These are phyloP conservation scores for Kuraishia hungarica DNA, from an alignment of 805 yeast genomes.

Conservation along the genomic window DNA sequence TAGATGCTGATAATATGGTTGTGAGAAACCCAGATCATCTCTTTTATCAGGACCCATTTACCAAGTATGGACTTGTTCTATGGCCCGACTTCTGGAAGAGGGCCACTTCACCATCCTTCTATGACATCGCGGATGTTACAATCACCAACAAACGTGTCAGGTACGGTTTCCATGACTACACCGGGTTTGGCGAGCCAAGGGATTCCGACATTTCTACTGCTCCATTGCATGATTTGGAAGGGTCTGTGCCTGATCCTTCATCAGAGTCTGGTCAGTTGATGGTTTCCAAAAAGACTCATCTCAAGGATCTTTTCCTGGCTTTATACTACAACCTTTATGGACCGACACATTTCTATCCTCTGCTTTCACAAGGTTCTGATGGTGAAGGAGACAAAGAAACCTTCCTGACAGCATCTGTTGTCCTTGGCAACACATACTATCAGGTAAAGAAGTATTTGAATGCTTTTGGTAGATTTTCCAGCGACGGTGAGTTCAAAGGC, in stretches of 20 bases:
- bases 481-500: constrained; percentile 28
- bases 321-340: constrained; percentile 56
- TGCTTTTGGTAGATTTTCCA: constrained; percentile 35
- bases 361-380: constrained; percentile 37
- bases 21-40: constrained; percentile 49
- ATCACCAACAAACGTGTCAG: constrained; percentile 31
- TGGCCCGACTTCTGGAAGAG: constrained; percentile 42
- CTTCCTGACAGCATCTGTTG: constrained; percentile 51
- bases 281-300: constrained; percentile 47
- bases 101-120: constrained; percentile 42
- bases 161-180: constrained; percentile 26
- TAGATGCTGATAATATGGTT: constrained; percentile 73
- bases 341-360: constrained; percentile 45
- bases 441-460: constrained; percentile 47
- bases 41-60: constrained; percentile 50
- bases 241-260: constrained; percentile 55
- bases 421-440: constrained; percentile 49
- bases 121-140: constrained; percentile 36
- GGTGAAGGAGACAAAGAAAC: constrained; percentile 57
- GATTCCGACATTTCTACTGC: not conserved
- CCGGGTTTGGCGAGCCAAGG: constrained; percentile 18
- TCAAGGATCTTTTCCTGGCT: constrained; percentile 42
- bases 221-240: constrained; percentile 51
- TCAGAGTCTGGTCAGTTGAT: constrained; percentile 61
- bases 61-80: constrained; percentile 40